These are phyloP conservation scores for Chaetoceros muelleri DNA, from an alignment of 108 stramenopile genomes.

Conservation along the genomic window DNA sequence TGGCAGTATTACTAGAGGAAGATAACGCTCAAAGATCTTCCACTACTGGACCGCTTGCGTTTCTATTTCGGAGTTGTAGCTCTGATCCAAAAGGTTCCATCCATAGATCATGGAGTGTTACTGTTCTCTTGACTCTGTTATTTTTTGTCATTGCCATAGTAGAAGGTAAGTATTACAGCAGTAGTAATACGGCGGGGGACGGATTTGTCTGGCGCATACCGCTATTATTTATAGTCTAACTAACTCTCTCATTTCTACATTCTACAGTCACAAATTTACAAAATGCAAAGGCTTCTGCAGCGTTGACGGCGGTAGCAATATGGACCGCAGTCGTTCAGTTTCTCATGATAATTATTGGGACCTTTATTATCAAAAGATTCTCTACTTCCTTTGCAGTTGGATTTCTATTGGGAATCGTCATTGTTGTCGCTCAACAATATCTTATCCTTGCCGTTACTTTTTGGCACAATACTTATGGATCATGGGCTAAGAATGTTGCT, in stretches of 20 bases:
- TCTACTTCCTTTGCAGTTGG: constrained; percentile 75
- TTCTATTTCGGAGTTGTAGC: constrained; percentile 41
- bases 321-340: constrained; percentile 68
- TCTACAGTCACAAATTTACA: constrained; percentile 45
- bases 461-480: constrained; percentile 42
- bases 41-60: background rate
- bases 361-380: constrained; percentile 77
- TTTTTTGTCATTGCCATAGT: constrained; percentile 52
- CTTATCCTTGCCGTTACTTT: constrained; percentile 63
- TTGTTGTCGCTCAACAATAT: constrained; percentile 72
- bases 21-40: background rate
- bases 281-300: constrained; percentile 34
- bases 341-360: constrained; percentile 54
- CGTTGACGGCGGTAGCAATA: constrained; percentile 48
- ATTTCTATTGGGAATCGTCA: constrained; percentile 57
- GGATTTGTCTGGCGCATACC: background rate
- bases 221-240: background rate
- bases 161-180: constrained; percentile 48
- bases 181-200: background rate
- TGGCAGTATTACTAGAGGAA: background rate
- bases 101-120: constrained; percentile 76
- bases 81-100: constrained; percentile 58
- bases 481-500: constrained; percentile 28
- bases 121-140: constrained; percentile 46
- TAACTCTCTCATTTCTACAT: background rate